Evolutionary conservation across 1,139 yeast genomes (phyloP), one percentile per base, ranked within the genome.

Genomic region (Saccharomyces pastorianus): DNA sequence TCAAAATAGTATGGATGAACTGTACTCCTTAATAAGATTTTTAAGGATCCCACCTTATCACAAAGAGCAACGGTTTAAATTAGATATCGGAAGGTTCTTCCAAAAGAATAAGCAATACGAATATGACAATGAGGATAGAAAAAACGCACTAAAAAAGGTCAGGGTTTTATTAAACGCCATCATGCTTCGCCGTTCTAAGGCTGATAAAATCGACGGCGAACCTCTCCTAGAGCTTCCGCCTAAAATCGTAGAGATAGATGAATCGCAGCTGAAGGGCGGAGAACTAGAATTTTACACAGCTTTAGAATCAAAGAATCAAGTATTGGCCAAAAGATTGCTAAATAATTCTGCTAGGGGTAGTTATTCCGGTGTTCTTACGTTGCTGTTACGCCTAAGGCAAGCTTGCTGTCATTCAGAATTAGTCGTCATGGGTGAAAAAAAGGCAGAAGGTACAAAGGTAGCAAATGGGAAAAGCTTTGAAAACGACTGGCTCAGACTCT

Each of bases 351-450:
- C 67, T 9, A 65, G 62, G 49, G 78, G 80, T 47, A 72, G 76
- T 52, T 82, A 80, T 64, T 78, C 85, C 4, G 79, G 79, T 55
- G 83, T 89, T 55, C 78, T 93, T 61, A 84, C 90, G 0, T 72
- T 91, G 62, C 76, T 93, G 56, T 72, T 91, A 49, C 77, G 98
- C 52, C 75, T 93, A 62, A 78, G 99, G 57, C 98, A 93, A 71
- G 95, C 96, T 2, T 88, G 97, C 66, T 84, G 91, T 63, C 98
- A 93, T 69, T 82, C 84, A 47, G 84, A 80, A 62, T 73, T 93
- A 55, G 93, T 89, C 41, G 80, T 82, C 58, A 75, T 86, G 53
- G 91, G 91, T 27, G 80, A 76, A 62, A 67, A 74, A 60, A 76
- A 71, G 57, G 71, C 75, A 13, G 68, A 65, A 20, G 62, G 60